Evolutionary conservation across 371 early-diverging fungal genomes (phyloP), one percentile per base, ranked within the genome.

Genomic region (Syncephalastrum contaminatum): DNA sequence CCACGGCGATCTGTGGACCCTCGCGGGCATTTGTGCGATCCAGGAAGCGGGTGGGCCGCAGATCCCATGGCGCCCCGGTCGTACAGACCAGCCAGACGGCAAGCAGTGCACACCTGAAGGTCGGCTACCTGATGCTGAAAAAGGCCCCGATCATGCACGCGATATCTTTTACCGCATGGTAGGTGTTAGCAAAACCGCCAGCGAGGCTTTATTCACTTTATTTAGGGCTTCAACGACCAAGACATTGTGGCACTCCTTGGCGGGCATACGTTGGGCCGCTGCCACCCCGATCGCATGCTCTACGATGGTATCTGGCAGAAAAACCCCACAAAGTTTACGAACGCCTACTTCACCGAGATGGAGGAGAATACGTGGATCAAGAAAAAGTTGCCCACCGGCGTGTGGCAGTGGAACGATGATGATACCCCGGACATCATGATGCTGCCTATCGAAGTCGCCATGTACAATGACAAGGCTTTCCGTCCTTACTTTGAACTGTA

Each of bases 261-360:
- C 7, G 95, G 92, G 24, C 94, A 94, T 72, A 84, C 91, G 13
- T 64, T 94, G 20, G 94, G 94, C n/a, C 83, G 93, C 59, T 92
- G 93, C 82, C 94, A 94, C 73, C 54, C 80, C 42, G 82, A 83
- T 59, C 85, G 92, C 54, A 83, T 84, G 56, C 93, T 93, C 15
- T 93, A 72, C 60, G 86, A 88, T 13, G 14, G 95, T 92, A 7
- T 92, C 90, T 93, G 93, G 93, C 90, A 88, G 46, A 74, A 82
- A 61, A 82, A 84, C 12, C 92, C 91, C 25, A 91, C 85, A 6
- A 65, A 76, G 43, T 90, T 94, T 78, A 83, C 88, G 59, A 93
- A 93, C 78, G 79, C 78, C 48, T 93, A 82, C 83, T 94, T 64
- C 74, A 81, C 70, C 41, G 81, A 79, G 61, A 79, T 92, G 22